These are phyloP conservation scores for Lasiodiplodia citricola DNA, from an alignment of 2,329 filamentous ascomycete species.

Conservation along the genomic window DNA sequence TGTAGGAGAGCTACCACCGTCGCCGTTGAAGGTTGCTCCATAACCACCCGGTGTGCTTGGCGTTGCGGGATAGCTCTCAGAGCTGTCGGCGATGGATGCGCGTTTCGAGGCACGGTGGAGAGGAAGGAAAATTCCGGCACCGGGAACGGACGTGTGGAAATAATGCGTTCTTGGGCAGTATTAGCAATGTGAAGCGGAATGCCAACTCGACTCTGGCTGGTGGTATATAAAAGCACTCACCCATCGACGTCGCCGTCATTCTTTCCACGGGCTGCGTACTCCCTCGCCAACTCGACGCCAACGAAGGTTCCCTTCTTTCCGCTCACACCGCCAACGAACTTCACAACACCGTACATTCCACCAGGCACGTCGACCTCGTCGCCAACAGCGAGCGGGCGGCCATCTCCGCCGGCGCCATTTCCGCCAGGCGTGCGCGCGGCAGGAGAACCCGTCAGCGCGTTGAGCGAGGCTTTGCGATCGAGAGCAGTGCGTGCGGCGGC, in stretches of 20 bases:
- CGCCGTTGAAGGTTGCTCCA: slow-evolving; percentile 56
- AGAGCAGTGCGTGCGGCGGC: slow-evolving; percentile 53
- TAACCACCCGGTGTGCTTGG: slow-evolving; percentile 66
- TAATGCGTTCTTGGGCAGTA: slow-evolving; percentile 62
- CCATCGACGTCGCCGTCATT: slow-evolving; percentile 97
- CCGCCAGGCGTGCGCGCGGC: slow-evolving; percentile 28
- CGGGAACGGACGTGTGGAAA: slow-evolving; percentile 77
- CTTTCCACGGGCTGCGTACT: slow-evolving; percentile 85
- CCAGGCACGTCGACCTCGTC: slow-evolving; percentile 91
- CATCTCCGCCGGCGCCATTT: slow-evolving; percentile 45
- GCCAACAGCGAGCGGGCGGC: slow-evolving; percentile 70
- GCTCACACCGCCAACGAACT: slow-evolving; percentile 83
- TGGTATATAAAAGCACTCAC: slow-evolving; percentile 55
- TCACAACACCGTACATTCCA: slow-evolving; percentile 87
- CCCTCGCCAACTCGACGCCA: slow-evolving; percentile 83
- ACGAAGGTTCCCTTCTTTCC: slow-evolving; percentile 92
- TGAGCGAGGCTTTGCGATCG: slow-evolving; percentile 73
- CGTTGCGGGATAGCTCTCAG: slow-evolving; percentile 65
- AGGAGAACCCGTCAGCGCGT: slow-evolving; percentile 64
- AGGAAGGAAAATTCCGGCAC: slow-evolving; percentile 92
- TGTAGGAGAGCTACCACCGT: slow-evolving; percentile 45
- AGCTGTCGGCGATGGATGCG: slow-evolving; percentile 60
- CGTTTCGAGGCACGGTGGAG: slow-evolving; percentile 78
- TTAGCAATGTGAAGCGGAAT: slow-evolving; percentile 9
- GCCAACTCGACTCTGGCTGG: neutral